Base-by-base conservation (phyloP, 108 stramenopile species). In the Skeletonema costatum region DNA sequence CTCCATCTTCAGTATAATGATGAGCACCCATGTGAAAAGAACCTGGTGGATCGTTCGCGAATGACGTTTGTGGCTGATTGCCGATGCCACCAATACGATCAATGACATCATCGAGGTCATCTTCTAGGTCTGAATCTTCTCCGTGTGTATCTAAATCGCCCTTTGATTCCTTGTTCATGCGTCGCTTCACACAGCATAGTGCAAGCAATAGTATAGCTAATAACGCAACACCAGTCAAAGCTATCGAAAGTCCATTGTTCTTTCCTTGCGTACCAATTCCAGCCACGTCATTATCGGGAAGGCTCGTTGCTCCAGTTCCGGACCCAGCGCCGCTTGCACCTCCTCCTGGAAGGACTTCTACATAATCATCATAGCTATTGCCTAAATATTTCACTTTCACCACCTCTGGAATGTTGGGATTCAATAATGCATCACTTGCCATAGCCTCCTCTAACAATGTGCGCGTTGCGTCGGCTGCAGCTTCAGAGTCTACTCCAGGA, bases 1-100 rank as follows among this genome's bases (percentile, higher is more conserved):
- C 76, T 14, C 81, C 81, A 56, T 82, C 81, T 10, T 42, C 72
- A 6, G 81, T 82, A 36, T 82, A 82, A 63, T 82, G 76, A 42
- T 73, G 71, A 16, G 73, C 72, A 2, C 81, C 81, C 21, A 82
- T 38, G 32, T 82, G 81, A 59, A 82, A 82, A 19, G 64, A 60
- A 21, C 81, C 81, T 32, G 74, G 71, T 25, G 73, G 73, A 63
- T 81, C 80, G 9, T 36, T 38, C 29, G 61, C 65, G 41, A 53
- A 67, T 13, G 41, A 60, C 35, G 35, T 42, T 53, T 73, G 61
- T 4, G 46, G 59, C 25, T 41, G 42, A 13, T 71, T 60, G 4
- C 73, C 70, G 32, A 63, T 51, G 19, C 77, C 71, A 46, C 74
- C 80, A 36, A 81, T 74, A 44, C 69, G 62, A 42, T 67, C 64